These are phyloP conservation scores for Boletus insuetus DNA, from an alignment of 768 basidiomycete species.

Conservation along the genomic window DNA sequence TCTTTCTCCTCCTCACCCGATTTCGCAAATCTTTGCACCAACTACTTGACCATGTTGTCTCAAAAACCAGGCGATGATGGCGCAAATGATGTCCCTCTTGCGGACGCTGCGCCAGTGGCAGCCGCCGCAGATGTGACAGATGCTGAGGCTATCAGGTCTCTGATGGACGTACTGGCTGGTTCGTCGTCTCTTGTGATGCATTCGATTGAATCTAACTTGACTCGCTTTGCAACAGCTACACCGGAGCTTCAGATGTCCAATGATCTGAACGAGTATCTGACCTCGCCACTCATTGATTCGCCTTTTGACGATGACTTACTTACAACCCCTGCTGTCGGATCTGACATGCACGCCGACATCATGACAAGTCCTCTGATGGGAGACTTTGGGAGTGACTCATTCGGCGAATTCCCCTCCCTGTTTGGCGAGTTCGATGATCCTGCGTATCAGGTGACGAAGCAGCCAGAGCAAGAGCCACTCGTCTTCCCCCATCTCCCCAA, in stretches of 20 bases:
- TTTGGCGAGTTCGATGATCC: slow-evolving; percentile 24
- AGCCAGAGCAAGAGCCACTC: slow-evolving; percentile 6
- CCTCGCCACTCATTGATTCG: slow-evolving; percentile 47
- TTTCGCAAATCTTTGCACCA: slow-evolving; percentile 47
- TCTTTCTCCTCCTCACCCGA: slow-evolving; percentile 35
- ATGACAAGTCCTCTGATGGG: slow-evolving; percentile 42
- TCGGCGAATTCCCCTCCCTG: slow-evolving; percentile 33
- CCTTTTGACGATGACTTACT: slow-evolving; percentile 46
- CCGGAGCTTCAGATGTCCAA: slow-evolving; percentile 38
- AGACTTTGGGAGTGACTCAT: slow-evolving; percentile 33
- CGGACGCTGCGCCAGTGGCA: slow-evolving; percentile 27
- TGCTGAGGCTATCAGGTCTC: slow-evolving; percentile 34
- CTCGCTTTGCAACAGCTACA: slow-evolving; percentile 23
- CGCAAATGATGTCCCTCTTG: slow-evolving; percentile 31
- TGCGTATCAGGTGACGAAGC: slow-evolving; percentile 17
- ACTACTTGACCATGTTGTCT: slow-evolving; percentile 70
- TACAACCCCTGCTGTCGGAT: slow-evolving; percentile 41
- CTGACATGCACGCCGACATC: slow-evolving; percentile 36
- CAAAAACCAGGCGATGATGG: slow-evolving; percentile 43
- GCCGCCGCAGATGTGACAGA: slow-evolving; percentile 22
- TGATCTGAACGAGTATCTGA: slow-evolving; percentile 43
- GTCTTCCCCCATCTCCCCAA: slow-evolving; percentile 18
- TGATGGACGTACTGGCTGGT: slow-evolving; percentile 42
- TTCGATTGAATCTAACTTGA: neutral
- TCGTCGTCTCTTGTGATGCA: neutral